Evolutionary conservation across 2,329 filamentous ascomycete species (phyloP).

Genomic region (Aureobasidium sp.): DNA sequence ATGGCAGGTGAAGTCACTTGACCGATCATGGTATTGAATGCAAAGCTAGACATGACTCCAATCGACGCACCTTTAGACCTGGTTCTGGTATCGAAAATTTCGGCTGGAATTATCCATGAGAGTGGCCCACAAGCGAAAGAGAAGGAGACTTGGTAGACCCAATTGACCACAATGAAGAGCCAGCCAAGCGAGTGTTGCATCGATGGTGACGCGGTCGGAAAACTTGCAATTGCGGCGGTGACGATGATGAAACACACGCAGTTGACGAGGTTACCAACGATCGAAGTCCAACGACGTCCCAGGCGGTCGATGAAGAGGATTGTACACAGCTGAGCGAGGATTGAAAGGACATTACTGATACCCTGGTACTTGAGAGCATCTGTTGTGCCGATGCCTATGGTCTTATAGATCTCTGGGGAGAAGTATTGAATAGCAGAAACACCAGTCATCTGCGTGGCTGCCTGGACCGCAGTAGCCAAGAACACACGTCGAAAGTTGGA

Average conservation of each 20-base stretch:
- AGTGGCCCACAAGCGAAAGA: slow-evolving; percentile 63
- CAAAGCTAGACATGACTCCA: slow-evolving; percentile 61
- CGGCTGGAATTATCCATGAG: slow-evolving; percentile 52
- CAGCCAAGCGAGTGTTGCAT: slow-evolving; percentile 47
- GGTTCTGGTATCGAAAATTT: slow-evolving; percentile 72
- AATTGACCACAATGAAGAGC: slow-evolving; percentile 68
- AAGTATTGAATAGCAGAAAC: slow-evolving; percentile 71
- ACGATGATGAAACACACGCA: slow-evolving; percentile 66
- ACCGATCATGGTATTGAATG: slow-evolving; percentile 71
- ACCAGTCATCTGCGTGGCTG: slow-evolving; percentile 68
- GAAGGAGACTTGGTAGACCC: slow-evolving; percentile 76
- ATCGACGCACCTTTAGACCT: slow-evolving; percentile 68
- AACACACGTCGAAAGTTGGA: slow-evolving; percentile 66
- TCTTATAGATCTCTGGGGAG: slow-evolving; percentile 48
- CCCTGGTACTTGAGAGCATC: slow-evolving; percentile 68
- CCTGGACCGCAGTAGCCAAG: slow-evolving; percentile 62
- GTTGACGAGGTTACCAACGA: slow-evolving; percentile 66
- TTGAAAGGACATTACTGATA: slow-evolving; percentile 63
- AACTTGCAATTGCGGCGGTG: slow-evolving; percentile 49
- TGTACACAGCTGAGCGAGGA: slow-evolving; percentile 61
- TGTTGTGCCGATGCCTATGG: slow-evolving; percentile 60
- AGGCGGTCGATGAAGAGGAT: slow-evolving; percentile 63
- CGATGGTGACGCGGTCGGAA: slow-evolving; percentile 48
- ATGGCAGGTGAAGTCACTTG: slow-evolving; percentile 60
- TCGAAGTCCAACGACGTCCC: slow-evolving; percentile 65